Evolutionary conservation across 2,329 filamentous ascomycete genomes (phyloP).

Genomic region (Penicillium janthinellum): DNA sequence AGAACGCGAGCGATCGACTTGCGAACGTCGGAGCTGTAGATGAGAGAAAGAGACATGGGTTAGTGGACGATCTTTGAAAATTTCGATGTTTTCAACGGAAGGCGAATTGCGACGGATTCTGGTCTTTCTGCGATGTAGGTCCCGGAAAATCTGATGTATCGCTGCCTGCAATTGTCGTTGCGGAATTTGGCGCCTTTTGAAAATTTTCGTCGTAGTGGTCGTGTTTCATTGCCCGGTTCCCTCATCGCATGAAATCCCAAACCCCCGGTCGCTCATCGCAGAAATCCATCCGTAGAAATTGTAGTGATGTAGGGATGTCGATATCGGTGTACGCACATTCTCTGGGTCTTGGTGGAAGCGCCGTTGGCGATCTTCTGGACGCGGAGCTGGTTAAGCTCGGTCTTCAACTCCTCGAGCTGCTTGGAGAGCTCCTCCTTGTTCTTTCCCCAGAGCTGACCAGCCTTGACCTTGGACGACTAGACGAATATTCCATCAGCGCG

Average conservation of each 20-base stretch:
- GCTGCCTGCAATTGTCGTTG: background rate
- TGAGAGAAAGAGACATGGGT: constrained; percentile 29
- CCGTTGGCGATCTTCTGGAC: constrained; percentile 97
- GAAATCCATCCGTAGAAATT: constrained; percentile 16
- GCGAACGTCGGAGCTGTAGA: constrained; percentile 87
- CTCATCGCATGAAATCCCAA: constrained; percentile 11
- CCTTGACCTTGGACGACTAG: constrained; percentile 81
- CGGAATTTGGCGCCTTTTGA: constrained; percentile 6
- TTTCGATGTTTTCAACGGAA: background rate
- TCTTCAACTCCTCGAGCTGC: constrained; percentile 93
- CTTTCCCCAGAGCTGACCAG: constrained; percentile 96
- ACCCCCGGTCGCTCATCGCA: constrained; percentile 10
- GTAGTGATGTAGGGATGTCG: constrained; percentile 15
- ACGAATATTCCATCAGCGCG: constrained; percentile 29
- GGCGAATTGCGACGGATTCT: background rate
- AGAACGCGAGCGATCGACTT: constrained; percentile 99
- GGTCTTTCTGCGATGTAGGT: constrained; percentile 8
- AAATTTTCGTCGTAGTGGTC: constrained; percentile 9
- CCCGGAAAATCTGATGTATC: background rate
- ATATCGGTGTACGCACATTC: constrained; percentile 72
- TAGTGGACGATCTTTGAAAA: constrained; percentile 25
- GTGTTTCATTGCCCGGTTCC: constrained; percentile 5
- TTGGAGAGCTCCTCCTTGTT: constrained; percentile 97
- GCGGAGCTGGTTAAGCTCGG: constrained; percentile 91
- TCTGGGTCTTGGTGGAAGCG: constrained; percentile 92